Evolutionary conservation across 192 early-diverging fungal species (phyloP), one percentile per base, ranked within the genome.

Genomic region (Backusella westeae): DNA sequence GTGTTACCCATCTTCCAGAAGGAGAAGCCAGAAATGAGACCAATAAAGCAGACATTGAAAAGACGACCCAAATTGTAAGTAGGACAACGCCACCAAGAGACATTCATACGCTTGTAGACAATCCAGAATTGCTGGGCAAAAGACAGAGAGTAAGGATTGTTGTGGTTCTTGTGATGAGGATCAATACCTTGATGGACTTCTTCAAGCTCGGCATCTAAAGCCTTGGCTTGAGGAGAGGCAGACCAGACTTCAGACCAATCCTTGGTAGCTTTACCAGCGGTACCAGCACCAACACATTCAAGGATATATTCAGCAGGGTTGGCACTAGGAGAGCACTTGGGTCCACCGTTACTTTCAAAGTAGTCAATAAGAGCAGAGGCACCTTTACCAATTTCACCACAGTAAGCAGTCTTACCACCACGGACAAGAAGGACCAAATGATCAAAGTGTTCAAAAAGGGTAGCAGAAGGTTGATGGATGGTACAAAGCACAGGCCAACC

Each of bases 251-350:
- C 87, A 52, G 91, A 79, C 95, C 95, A 96, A 71, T 93, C 89
- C 32, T 89, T 81, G 0, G 71, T 65, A 15, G 78, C 75, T 14
- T 80, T 81, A 59, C 88, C 86, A 52, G 90, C 87, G 59, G 78
- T 81, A 69, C 89, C 86, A 52, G 90, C 90, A 65, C 92, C 93
- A 72, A 95, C 92, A 53, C 90, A 91, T 76, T 96, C 91, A 52
- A 96, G 78, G 49, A 94, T 93, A 79, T 94, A 96, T 82, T 96
- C 94, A 73, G 94, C 94, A 35, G 93, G 93, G 76, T 96, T 94
- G 39, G 86, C 95, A 12, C 77, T 70, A 2, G 87, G 79, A 29
- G 87, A 84, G 80, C 93, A 95, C 29, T 81, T 84, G 56, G 81
- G 84, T 1, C 90, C 93, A 73, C 95, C 92, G 67, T 93, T 85